Evolutionary conservation across 805 yeast genomes (phyloP), one percentile per base, ranked within the genome.

Genomic region (Teunomyces pallodes): DNA sequence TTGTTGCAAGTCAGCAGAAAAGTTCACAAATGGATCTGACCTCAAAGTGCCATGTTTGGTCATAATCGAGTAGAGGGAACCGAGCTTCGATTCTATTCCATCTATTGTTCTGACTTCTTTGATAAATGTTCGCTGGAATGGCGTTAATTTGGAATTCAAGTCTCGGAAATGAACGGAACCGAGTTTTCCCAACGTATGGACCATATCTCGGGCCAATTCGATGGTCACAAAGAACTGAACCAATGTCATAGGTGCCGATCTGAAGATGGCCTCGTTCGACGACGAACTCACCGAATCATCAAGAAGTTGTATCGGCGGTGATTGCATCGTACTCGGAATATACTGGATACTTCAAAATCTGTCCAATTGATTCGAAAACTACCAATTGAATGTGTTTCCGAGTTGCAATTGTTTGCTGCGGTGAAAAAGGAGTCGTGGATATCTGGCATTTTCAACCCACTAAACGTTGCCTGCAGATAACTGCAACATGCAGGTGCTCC

Each of bases 1-100:
- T 3, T 51, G 43, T 45, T 80, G 74, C 56, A 87, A 79, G 50
- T 91, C 89, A 3, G 76, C 70, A 36, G 84, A 51, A 35, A 65
- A 51, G 28, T 61, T 60, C 40, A 60, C 60, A 43, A 49, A 58
- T 2, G 58, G 46, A 46, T 67, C 71, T 5, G 59, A 56, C 44
- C 55, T 60, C 5, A 61, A 38, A 2, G 68, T 60, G 12, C 56
- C 56, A 53, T 64, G 65, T 46, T 66, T 70, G 14, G 38, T 27
- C 75, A 73, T 67, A 35, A 60, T 54, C 5, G 55, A 45, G 44
- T 57, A 53, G 13, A 73, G 53, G 36, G 52, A 66, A 12, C 45
- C 51, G 33, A 74, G 57, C 42, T 72, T 65, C 10, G 61, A 42
- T 41, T 67, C 70, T 24, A 70, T 54, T 4, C 54, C 54, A 47